Evolutionary conservation across 192 early-diverging fungal genomes (phyloP).

Genomic region (Powellomyces hirtus): DNA sequence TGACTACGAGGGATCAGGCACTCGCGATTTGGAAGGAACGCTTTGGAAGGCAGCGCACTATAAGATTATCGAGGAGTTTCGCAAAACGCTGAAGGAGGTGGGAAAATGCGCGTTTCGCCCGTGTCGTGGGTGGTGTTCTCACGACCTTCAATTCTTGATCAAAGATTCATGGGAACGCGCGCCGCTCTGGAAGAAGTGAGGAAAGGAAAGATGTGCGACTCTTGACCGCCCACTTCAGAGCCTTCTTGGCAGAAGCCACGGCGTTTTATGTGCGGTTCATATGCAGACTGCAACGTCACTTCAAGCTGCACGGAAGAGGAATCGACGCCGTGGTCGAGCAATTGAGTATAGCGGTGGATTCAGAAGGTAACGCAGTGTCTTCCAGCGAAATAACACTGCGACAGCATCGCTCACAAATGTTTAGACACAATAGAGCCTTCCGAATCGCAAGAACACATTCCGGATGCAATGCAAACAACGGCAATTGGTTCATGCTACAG

Average conservation of each 20-base stretch:
- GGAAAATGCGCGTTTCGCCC: not conserved
- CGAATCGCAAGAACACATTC: no score
- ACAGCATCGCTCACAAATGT: no score
- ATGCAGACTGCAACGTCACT: constrained; percentile 11
- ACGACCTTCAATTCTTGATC: not conserved
- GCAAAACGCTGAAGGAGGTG: constrained; percentile 30
- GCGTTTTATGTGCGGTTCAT: constrained; percentile 33
- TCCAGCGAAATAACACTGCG: no score
- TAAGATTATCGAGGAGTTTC: constrained; percentile 42
- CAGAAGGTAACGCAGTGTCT: not conserved
- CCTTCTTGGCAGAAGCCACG: constrained; percentile 24
- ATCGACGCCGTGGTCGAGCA: not conserved
- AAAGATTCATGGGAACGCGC: not conserved
- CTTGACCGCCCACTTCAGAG: constrained; percentile 24
- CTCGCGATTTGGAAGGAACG: constrained; percentile 23
- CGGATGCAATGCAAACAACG: no score
- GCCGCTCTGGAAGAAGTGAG: not conserved
- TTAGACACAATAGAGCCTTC: no score
- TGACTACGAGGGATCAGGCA: constrained; percentile 11
- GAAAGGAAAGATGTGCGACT: constrained; percentile 10
- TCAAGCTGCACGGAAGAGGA: not conserved
- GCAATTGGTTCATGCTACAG: constrained; percentile 43
- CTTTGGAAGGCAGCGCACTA: constrained; percentile 42
- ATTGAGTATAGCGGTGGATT: not conserved
- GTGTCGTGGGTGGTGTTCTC: no score